A percentile compares a stretch with the other conserved stretches of the same genome.
Evolutionary conservation across 2,329 filamentous ascomycete genomes (phyloP).

Genomic region (Fusarium buharicum): DNA sequence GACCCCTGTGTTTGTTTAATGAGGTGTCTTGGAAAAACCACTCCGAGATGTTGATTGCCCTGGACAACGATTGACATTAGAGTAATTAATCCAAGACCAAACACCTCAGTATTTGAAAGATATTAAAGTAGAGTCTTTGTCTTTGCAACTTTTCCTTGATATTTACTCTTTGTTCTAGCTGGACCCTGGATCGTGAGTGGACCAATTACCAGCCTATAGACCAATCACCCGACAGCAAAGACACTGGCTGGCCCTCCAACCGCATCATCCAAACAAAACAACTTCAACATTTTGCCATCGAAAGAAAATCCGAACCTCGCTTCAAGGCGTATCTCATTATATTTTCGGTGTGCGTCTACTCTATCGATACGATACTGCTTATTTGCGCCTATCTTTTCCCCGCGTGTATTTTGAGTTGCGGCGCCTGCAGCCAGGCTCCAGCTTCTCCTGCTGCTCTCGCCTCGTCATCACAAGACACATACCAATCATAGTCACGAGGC

Average conservation of each 20-base stretch:
- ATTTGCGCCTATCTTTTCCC: conserved; percentile 7
- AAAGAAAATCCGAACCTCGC: conserved; percentile 20
- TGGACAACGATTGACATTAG: conserved; percentile 5
- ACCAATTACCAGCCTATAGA: conserved; percentile 4
- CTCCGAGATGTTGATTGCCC: conserved; percentile 9
- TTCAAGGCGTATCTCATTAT: conserved; percentile 25
- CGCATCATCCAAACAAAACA: conserved; percentile 28
- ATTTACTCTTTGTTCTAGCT: conserved; percentile 4
- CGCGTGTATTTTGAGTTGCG: conserved; percentile 28
- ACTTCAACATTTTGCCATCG: conserved; percentile 15
- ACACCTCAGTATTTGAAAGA: neutral
- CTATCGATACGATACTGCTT: neutral
- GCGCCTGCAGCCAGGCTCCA: conserved; percentile 21
- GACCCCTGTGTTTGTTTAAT: neutral
- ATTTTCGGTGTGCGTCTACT: conserved; percentile 5
- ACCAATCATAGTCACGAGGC: conserved; percentile 35
- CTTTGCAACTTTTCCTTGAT: neutral
- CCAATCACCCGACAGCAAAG: conserved; percentile 19
- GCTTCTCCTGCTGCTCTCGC: conserved; percentile 6
- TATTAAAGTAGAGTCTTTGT: neutral
- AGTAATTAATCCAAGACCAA: conserved; percentile 12
- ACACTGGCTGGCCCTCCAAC: conserved; percentile 39
- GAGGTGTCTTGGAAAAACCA: neutral
- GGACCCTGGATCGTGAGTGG: conserved; percentile 35
- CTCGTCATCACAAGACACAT: conserved; percentile 35